These are phyloP conservation scores for Dryadomyces sulphureus DNA, from an alignment of 2,329 filamentous ascomycete species.

Conservation along the genomic window DNA sequence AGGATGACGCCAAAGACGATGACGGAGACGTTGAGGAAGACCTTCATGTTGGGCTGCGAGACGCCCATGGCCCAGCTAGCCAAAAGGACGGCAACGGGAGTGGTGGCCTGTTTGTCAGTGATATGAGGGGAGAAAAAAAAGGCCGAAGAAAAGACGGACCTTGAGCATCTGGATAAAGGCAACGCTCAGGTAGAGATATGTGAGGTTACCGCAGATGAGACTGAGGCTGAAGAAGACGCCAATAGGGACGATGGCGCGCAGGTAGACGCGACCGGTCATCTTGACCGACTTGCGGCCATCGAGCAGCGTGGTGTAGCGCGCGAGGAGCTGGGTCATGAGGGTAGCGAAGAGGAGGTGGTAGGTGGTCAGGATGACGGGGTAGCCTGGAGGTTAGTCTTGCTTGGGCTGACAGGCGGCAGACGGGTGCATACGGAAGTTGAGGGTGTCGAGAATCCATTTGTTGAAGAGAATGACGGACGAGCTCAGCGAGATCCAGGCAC, in stretches of 20 bases:
- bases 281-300: constrained; percentile 93
- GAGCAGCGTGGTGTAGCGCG: constrained; percentile 75
- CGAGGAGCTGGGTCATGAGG: constrained; percentile 84
- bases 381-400: constrained; percentile 27
- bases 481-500: constrained; percentile 82
- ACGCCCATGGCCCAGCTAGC: constrained; percentile 81
- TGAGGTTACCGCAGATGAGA: constrained; percentile 91
- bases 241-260: constrained; percentile 87
- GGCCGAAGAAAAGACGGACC: constrained; percentile 27
- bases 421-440: constrained; percentile 53
- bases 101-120: constrained; percentile 53
- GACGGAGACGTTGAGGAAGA: constrained; percentile 81
- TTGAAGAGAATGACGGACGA: constrained; percentile 97
- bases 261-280: constrained; percentile 89
- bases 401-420: not conserved
- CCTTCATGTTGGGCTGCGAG: constrained; percentile 68
- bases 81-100: constrained; percentile 81
- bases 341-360: constrained; percentile 93
- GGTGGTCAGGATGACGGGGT: constrained; percentile 75
- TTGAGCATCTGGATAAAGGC: constrained; percentile 99
- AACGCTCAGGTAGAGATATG: constrained; percentile 88
- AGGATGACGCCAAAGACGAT: constrained; percentile 93
- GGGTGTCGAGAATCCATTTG: constrained; percentile 89
- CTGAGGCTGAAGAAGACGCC: constrained; percentile 91
- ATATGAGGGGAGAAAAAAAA: not conserved